Evolutionary conservation across 2,329 filamentous ascomycete genomes (phyloP), one percentile per base, ranked within the genome.

Genomic region (Epichloe typhina): DNA sequence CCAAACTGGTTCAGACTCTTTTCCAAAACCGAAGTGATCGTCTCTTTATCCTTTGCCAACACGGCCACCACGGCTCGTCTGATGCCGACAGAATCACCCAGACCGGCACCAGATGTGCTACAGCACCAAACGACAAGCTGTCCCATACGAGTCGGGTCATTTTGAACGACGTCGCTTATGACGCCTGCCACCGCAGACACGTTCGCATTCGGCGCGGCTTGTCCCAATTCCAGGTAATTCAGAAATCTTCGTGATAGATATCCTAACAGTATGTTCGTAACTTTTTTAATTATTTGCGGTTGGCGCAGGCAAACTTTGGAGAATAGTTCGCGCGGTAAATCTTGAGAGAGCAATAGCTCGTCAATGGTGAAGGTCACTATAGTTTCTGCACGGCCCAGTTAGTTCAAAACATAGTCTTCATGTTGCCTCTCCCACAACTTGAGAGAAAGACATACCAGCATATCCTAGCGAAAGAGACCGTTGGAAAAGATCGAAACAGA

Each of bases 1-100:
- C 88, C 87, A 64, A 97, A 95, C 46, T 84, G 79, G 39, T 72
- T 72, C 46, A 95, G 69, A 46, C 75, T 79, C 60, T 81, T 87
- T 59, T 89, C 80, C 51, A 91, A 63, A 37, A 86, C 69, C 0
- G 63, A 69, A 5, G 73, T 68, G 2, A 88, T 67, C 19, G 67
- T 67, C 1, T 73, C 72, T 53, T 69, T 75, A 45, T 75, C 71
- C 39, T 74, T 65, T 11, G 74, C 71, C 19, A 87, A 62, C 8
- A 74, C 74, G 26, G 77, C 76, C 40, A 88, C 55, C 9, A 82
- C 74, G 17, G 84, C 83, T 54, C 86, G 77, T 38, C 85, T 77
- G 47, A 88, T 79, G 5, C 75, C 77, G n/a, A 82, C 67, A 0
- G 75, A 73, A 50, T 83, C 75, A 6, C 83, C 83, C 39, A 83